Evolutionary conservation across 371 early-diverging fungal genomes (phyloP).

Genomic region (Actinomucor elegans): DNA sequence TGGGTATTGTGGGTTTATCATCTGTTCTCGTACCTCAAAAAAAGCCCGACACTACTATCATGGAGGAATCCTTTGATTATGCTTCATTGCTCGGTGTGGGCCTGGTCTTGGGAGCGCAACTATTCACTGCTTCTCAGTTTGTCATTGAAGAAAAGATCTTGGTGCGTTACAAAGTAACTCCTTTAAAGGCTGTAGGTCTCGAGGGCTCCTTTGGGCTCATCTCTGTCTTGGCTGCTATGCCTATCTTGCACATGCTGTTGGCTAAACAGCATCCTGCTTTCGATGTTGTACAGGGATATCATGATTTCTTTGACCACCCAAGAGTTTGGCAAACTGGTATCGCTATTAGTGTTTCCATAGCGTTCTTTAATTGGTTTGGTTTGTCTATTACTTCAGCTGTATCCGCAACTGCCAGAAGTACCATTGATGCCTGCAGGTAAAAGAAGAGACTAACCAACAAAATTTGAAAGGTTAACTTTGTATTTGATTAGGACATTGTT

Average conservation of each 20-base stretch:
- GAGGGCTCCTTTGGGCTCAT: constrained; percentile 92
- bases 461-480: too few species aligned
- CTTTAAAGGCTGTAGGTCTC: constrained; percentile 89
- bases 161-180: constrained; percentile 71
- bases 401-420: constrained; percentile 87
- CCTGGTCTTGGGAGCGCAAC: constrained; percentile 86
- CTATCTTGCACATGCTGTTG: constrained; percentile 71
- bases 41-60: constrained; percentile 14
- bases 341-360: constrained; percentile 83
- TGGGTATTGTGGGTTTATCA: constrained; percentile 84
- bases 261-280: constrained; percentile 71
- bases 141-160: constrained; percentile 94
- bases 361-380: constrained; percentile 95
- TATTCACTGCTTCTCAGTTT: constrained; percentile 92
- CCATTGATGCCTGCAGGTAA: constrained; percentile 90
- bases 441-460: background rate
- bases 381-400: constrained; percentile 85
- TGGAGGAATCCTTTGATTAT: constrained; percentile 22
- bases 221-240: constrained; percentile 69
- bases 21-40: constrained; percentile 56
- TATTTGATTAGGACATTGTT: constrained; percentile 74
- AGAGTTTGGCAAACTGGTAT: constrained; percentile 76
- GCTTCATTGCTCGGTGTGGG: constrained; percentile 69
- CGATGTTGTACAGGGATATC: constrained; percentile 75
- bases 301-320: constrained; percentile 68